Evolutionary conservation across 1,139 yeast species (phyloP).

Genomic region (Hyphopichia fennica): DNA sequence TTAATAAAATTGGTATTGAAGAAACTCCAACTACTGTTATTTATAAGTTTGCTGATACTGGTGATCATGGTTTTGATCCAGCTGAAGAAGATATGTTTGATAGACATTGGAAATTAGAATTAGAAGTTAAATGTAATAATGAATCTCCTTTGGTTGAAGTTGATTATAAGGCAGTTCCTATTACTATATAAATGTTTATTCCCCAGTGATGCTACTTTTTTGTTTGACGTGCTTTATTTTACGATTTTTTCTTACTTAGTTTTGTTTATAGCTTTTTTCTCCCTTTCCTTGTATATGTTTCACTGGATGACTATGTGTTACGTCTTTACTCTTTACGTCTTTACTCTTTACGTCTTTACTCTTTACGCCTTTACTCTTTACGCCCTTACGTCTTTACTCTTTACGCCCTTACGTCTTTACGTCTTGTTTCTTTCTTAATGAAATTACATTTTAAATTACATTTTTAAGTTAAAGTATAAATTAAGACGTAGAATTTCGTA

Average conservation of each 20-base stretch:
- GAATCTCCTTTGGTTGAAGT: constrained; percentile 63
- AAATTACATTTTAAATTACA: background rate
- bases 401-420: background rate
- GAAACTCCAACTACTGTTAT: constrained; percentile 46
- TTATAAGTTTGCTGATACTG: constrained; percentile 56
- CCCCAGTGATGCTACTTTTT: background rate
- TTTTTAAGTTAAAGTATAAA: background rate
- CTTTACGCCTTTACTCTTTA: background rate
- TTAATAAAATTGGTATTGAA: constrained; percentile 48
- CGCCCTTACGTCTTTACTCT: background rate
- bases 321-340: background rate
- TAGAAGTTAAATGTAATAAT: constrained; percentile 58
- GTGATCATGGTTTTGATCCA: constrained; percentile 54
- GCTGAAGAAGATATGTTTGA: constrained; percentile 45
- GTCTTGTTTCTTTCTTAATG: background rate
- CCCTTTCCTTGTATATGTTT: too few relatives aligned
- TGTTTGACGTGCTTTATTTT: background rate
- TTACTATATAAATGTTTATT: background rate
- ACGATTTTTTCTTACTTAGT: background rate
- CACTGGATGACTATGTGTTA: too few relatives aligned
- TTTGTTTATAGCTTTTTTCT: too few relatives aligned
- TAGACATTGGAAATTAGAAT: constrained; percentile 59
- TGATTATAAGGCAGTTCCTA: constrained; percentile 51
- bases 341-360: background rate
- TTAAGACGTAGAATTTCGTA: background rate